phyloP scores from a whole-genome alignment of 208 protist genomes.

The Crithidia brevicula region DNA sequence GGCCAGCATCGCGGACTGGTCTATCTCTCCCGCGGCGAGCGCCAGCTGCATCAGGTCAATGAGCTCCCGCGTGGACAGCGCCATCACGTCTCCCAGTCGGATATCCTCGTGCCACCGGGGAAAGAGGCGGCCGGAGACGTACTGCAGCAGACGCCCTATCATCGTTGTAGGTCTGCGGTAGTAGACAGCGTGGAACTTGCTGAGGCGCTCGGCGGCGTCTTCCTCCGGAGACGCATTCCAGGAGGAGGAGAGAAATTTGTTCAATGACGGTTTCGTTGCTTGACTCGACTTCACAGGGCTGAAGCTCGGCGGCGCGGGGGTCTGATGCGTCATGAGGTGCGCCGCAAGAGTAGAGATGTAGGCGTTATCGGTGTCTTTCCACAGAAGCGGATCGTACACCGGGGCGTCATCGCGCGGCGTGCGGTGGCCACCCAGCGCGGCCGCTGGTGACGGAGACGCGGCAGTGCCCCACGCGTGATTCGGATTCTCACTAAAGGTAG shows the following conservation, averaged over 20 bases:
- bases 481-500: neutral
- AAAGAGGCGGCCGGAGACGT: conserved; percentile 47
- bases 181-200: conserved; percentile 40
- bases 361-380: conserved; percentile 55
- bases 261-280: neutral
- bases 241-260: conserved; percentile 23
- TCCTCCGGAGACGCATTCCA: conserved; percentile 13
- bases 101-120: conserved; percentile 34
- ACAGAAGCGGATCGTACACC: conserved; percentile 59
- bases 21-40: conserved; percentile 61
- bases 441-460: conserved; percentile 9
- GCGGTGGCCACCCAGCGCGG: conserved; percentile 22
- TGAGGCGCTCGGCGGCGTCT: neutral
- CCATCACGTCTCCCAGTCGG: conserved; percentile 18
- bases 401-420: conserved; percentile 68
- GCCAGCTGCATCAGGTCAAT: conserved; percentile 75
- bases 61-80: conserved; percentile 56
- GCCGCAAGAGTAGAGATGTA: conserved; percentile 55
- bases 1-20: conserved; percentile 66
- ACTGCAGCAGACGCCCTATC: conserved; percentile 27
- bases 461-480: conserved; percentile 4
- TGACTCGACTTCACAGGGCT: neutral
- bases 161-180: conserved; percentile 14
- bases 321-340: conserved; percentile 29
- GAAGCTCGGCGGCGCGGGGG: neutral